Evolutionary conservation across 106 monocot species (phyloP).

Genomic region (Platanthera zijinensis): DNA sequence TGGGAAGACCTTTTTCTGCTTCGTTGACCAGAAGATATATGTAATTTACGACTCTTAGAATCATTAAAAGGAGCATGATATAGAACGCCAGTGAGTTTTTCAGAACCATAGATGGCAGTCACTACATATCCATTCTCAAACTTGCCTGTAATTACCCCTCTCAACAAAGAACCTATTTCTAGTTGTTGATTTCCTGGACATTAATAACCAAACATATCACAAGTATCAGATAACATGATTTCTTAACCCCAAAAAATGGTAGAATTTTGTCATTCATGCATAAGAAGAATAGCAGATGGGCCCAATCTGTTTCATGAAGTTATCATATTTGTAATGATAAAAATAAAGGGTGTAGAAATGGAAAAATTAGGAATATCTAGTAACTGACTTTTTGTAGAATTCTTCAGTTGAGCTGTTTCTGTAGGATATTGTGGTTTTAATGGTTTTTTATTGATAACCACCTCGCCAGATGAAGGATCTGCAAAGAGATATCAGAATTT

Average conservation of each 20-base stretch:
- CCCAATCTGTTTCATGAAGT: not conserved
- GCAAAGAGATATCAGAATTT: not conserved
- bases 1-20: slow-evolving; percentile 6
- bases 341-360: not conserved
- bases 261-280: not conserved
- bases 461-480: slow-evolving; percentile 3
- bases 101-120: slow-evolving; percentile 11
- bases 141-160: slow-evolving; percentile 15
- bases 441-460: not conserved
- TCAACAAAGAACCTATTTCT: slow-evolving; percentile 10
- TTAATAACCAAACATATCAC: not conserved
- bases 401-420: not conserved
- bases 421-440: not conserved
- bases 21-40: slow-evolving; percentile 5
- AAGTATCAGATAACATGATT: not conserved
- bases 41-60: not conserved
- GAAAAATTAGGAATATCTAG: not conserved
- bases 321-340: not conserved
- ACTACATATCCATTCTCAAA: slow-evolving; percentile 24
- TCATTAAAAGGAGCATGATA: slow-evolving; percentile 7
- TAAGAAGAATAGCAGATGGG: not conserved
- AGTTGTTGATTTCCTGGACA: slow-evolving; percentile 5
- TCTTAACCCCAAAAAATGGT: not conserved
- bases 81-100: slow-evolving; percentile 11
- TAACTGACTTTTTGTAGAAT: not conserved